Evolutionary conservation across 257 asterid species (phyloP).

Genomic region (Solanum ossicruentum): DNA sequence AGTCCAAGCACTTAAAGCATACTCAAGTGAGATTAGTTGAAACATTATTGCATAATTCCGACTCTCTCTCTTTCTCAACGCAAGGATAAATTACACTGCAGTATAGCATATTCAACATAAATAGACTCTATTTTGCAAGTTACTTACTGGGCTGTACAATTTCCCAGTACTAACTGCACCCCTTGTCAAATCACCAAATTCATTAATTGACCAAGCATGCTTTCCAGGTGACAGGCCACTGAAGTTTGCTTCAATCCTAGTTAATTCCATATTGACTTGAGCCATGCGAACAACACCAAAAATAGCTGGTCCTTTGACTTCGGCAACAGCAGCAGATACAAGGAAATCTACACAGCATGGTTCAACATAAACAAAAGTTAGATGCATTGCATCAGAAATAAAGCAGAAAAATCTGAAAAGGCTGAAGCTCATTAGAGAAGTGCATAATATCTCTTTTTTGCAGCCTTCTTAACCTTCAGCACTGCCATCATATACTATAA

Average conservation of each 20-base stretch:
- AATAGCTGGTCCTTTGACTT: constrained; percentile 75
- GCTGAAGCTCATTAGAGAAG: neutral
- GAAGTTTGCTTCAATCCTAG: constrained; percentile 81
- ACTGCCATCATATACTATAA: neutral
- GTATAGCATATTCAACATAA: neutral
- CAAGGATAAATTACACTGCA: neutral
- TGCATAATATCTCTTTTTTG: neutral
- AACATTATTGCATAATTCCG: neutral
- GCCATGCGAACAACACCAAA: constrained; percentile 89
- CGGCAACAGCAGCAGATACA: constrained; percentile 83
- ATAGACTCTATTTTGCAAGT: constrained; percentile 23
- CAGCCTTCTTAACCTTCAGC: neutral
- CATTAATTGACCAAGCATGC: constrained; percentile 79
- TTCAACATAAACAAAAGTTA: neutral
- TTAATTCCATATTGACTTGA: constrained; percentile 79
- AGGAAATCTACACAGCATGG: constrained; percentile 54
- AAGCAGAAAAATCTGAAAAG: neutral
- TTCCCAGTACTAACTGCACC: constrained; percentile 94
- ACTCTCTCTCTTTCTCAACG: neutral
- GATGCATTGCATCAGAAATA: neutral
- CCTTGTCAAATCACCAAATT: constrained; percentile 79
- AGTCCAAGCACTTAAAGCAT: neutral
- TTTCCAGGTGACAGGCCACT: constrained; percentile 82
- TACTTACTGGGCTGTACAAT: constrained; percentile 41
- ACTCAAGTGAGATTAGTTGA: neutral